Conservation (phyloP, 2,329 filamentous ascomycete genomes). For the Alternaria alternata region DNA sequence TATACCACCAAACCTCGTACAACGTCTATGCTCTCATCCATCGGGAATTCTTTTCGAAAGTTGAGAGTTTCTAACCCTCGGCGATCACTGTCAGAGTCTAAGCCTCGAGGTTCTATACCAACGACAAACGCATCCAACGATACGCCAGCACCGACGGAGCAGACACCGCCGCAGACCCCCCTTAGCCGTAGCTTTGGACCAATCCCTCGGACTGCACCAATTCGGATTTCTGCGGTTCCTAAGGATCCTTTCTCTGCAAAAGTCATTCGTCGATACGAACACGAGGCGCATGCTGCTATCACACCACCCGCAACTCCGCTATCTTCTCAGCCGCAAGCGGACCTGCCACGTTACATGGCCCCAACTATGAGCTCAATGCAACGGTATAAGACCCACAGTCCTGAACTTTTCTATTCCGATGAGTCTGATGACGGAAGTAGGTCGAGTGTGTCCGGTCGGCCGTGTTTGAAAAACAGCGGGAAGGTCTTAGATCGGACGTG, state of each 20-base stretch:
- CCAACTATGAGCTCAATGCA: not conserved
- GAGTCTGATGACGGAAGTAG: not conserved
- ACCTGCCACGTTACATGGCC: constrained; percentile 2
- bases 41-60: not conserved
- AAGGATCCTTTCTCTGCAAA: not conserved
- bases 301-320: not conserved
- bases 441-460: not conserved
- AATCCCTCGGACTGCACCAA: not conserved
- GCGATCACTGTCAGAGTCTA: not conserved
- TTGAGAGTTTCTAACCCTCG: not conserved
- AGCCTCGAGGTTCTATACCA: not conserved
- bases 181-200: not conserved
- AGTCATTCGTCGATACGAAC: not conserved
- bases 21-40: not conserved
- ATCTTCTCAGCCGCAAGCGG: not conserved
- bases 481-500: constrained; percentile 5
- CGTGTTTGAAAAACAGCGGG: not conserved
- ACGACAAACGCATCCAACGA: not conserved
- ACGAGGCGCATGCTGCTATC: not conserved
- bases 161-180: not conserved
- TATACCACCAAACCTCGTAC: not conserved
- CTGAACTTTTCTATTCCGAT: constrained; percentile 7
- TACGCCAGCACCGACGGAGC: not conserved
- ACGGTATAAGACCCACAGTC: not conserved
- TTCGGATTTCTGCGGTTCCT: not conserved